These are phyloP conservation scores for Candida broadrunensis DNA, from an alignment of 805 yeast species.

Conservation along the genomic window DNA sequence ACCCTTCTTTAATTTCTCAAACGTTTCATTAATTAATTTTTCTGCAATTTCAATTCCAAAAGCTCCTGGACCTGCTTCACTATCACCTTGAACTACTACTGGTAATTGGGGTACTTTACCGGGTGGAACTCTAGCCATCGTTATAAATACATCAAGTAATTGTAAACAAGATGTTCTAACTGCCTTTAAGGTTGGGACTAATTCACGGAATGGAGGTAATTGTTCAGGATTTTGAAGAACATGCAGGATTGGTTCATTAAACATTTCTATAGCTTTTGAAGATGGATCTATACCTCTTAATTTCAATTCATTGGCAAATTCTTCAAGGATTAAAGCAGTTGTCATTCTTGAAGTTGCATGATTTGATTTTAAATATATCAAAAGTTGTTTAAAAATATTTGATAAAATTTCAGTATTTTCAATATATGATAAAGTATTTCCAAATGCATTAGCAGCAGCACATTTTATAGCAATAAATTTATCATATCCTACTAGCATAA, in stretches of 20 bases:
- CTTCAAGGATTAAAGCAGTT: conserved; percentile 66
- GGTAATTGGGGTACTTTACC: conserved; percentile 79
- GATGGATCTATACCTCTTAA: conserved; percentile 11
- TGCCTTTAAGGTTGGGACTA: conserved; percentile 81
- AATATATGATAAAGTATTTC: conserved; percentile 56
- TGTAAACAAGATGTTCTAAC: conserved; percentile 87
- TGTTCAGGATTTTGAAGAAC: conserved; percentile 40
- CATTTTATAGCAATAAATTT: conserved; percentile 72
- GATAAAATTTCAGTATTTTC: conserved; percentile 34
- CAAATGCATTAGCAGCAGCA: conserved; percentile 73
- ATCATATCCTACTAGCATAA: conserved; percentile 76
- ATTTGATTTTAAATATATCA: conserved; percentile 49
- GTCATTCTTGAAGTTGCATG: conserved; percentile 82
- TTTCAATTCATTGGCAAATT: conserved; percentile 47
- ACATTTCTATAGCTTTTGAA: conserved; percentile 15
- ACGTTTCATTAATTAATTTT: conserved; percentile 59
- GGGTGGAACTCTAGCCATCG: conserved; percentile 69
- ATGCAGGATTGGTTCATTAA: conserved; percentile 26
- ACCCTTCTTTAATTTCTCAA: conserved; percentile 58
- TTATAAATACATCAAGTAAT: conserved; percentile 72
- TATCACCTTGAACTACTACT: conserved; percentile 88
- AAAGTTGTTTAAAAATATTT: conserved; percentile 35
- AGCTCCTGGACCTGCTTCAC: conserved; percentile 91
- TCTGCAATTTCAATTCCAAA: conserved; percentile 79
- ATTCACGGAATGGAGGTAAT: conserved; percentile 68